Evolutionary conservation across 2,329 filamentous ascomycete species (phyloP).

Genomic region (Trichophyton schoenleinii): DNA sequence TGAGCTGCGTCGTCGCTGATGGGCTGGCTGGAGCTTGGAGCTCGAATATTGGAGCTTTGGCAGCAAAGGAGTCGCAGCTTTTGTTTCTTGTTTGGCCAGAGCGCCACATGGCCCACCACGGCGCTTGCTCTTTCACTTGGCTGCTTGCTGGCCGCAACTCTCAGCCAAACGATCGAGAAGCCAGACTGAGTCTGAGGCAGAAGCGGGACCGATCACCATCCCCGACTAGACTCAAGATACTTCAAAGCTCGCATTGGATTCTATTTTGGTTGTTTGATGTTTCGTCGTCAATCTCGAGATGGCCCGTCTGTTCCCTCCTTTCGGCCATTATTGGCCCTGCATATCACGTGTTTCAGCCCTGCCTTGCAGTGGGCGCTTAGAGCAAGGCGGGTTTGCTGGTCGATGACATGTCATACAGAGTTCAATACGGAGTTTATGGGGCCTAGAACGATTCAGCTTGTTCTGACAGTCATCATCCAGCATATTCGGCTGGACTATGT

Average conservation of each 20-base stretch:
- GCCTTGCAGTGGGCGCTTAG: not conserved
- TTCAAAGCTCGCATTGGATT: not conserved
- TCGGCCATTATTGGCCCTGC: not conserved
- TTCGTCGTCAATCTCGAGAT: not conserved
- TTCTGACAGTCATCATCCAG: not conserved
- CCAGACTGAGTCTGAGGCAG: not conserved
- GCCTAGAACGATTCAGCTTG: not conserved
- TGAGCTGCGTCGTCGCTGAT: not conserved
- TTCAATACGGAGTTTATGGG: not conserved
- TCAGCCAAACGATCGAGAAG: constrained; percentile 3
- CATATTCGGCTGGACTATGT: too few relatives aligned
- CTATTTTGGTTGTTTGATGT: not conserved
- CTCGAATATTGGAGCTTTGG: not conserved
- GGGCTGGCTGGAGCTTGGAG: not conserved
- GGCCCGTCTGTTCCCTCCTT: too few relatives aligned
- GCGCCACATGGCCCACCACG: not conserved
- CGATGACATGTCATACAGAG: not conserved
- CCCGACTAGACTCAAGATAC: not conserved
- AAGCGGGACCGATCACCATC: not conserved
- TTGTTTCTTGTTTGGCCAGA: not conserved
- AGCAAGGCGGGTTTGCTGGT: not conserved
- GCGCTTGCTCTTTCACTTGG: not conserved
- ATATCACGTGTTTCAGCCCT: not conserved
- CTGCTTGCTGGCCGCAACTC: not conserved
- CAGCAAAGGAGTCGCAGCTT: not conserved